Evolutionary conservation across 805 yeast genomes (phyloP).

Genomic region (Myxozyma neotropica): DNA sequence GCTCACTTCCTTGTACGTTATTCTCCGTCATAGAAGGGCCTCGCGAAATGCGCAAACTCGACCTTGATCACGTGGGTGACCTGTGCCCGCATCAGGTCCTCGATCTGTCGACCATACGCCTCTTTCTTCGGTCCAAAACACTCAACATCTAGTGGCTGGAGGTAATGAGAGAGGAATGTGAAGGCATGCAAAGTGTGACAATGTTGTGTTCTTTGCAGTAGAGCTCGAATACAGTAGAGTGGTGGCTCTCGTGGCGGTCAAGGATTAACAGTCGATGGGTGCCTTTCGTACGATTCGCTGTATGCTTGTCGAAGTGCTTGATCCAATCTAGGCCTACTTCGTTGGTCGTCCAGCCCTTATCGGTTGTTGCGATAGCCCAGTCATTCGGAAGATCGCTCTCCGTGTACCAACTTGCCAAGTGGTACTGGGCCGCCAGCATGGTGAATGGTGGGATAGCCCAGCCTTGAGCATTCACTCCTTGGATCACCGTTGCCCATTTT

Average conservation of each 20-base stretch:
- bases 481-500: constrained; percentile 17
- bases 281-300: constrained; percentile 10
- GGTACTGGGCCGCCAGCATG: constrained; percentile 3
- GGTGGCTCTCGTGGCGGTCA: constrained; percentile 21
- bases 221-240: not conserved
- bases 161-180: not conserved
- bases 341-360: not conserved
- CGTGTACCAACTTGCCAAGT: constrained; percentile 7
- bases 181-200: not conserved
- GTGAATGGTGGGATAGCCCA: constrained; percentile 19
- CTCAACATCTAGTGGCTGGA: not conserved
- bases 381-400: not conserved
- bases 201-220: not conserved
- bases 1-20: not conserved
- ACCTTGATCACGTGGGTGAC: not conserved
- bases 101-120: not conserved
- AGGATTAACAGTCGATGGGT: constrained; percentile 10
- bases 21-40: not conserved
- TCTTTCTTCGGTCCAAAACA: not conserved
- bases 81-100: not conserved
- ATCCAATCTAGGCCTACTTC: not conserved
- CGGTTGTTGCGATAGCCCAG: not conserved
- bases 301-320: constrained; percentile 11
- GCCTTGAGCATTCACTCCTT: constrained; percentile 16
- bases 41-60: not conserved